These are phyloP conservation scores for Ophiocordyceps camponoti-leonardi DNA, from an alignment of 2,329 filamentous ascomycete species.

Conservation along the genomic window DNA sequence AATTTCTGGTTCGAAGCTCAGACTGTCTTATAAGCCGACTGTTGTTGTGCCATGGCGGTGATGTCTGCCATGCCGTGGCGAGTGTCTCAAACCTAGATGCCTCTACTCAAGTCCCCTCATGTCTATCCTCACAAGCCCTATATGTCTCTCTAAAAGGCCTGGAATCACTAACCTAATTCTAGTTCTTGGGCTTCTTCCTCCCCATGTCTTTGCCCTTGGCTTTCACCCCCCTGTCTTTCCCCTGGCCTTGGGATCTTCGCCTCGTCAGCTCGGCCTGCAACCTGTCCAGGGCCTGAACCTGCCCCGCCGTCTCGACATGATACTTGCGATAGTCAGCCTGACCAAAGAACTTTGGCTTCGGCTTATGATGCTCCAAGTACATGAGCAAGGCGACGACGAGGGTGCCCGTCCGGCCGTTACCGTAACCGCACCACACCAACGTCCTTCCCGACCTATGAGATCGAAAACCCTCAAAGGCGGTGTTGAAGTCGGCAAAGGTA, in stretches of 20 bases:
- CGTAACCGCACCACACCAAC: conserved; percentile 4
- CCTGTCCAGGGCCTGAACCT: background rate
- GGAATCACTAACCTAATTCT: too few species aligned
- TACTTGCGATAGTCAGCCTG: background rate
- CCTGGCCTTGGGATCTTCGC: background rate
- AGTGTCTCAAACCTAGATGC: too few species aligned
- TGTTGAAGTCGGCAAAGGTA: background rate
- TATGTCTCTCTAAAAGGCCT: too few species aligned
- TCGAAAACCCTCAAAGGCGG: background rate
- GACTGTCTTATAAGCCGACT: too few species aligned
- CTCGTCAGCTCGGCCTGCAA: background rate
- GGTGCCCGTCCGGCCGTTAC: conserved; percentile 2
- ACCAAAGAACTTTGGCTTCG: background rate
- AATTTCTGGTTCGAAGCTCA: too few species aligned
- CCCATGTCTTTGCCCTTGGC: too few species aligned
- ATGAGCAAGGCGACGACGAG: conserved; percentile 2
- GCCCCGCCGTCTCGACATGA: background rate
- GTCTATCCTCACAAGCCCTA: too few species aligned
- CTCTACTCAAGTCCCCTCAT: too few species aligned
- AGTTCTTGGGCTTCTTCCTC: too few species aligned
- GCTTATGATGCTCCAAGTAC: background rate
- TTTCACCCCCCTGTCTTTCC: background rate
- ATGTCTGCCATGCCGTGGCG: too few species aligned
- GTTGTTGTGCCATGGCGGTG: too few species aligned
- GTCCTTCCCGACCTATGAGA: background rate